A percentile compares a stretch with the other conserved stretches of the same genome.
These are phyloP conservation scores for Neofusicoccum ribis DNA, from an alignment of 2,329 filamentous ascomycete species.

Conservation along the genomic window DNA sequence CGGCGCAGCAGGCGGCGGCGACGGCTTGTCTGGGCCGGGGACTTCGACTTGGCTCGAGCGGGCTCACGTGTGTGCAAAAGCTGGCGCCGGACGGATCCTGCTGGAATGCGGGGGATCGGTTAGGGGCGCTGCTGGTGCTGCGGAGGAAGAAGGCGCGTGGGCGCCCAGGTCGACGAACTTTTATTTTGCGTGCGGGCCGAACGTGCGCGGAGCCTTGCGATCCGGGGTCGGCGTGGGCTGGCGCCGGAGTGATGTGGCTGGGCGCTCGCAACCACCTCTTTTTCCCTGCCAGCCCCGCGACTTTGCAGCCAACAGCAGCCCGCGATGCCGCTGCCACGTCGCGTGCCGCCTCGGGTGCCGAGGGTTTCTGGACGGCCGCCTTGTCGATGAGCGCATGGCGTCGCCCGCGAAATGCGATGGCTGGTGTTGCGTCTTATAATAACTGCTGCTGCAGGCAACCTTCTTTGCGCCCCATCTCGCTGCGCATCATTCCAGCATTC, in stretches of 20 bases:
- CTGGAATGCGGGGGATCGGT: conserved; percentile 10
- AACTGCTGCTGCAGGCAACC: conserved; percentile 12
- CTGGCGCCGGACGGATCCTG: background rate
- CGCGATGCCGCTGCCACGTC: conserved; percentile 4
- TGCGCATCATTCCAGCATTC: background rate
- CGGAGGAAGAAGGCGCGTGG: background rate
- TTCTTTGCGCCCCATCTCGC: conserved; percentile 9
- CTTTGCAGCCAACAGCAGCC: conserved; percentile 6
- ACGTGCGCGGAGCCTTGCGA: background rate
- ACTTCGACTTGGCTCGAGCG: too few species aligned
- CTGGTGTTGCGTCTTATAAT: conserved; percentile 6
- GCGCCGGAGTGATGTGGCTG: background rate
- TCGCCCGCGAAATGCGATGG: conserved; percentile 11
- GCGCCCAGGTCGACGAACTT: background rate
- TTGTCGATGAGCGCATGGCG: background rate
- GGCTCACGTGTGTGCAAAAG: background rate
- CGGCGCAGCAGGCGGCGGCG: background rate
- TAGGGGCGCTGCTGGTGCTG: background rate
- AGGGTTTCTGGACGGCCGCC: background rate
- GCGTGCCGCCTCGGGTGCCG: background rate
- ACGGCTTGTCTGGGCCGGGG: background rate
- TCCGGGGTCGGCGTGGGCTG: background rate
- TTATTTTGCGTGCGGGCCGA: background rate
- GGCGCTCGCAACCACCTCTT: conserved; percentile 6
- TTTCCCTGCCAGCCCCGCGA: background rate